Percentiles rank a stretch among this genome's conserved stretches.
Evolutionary conservation across 2,329 filamentous ascomycete genomes (phyloP).

Genomic region (Chaetomium strumarium): DNA sequence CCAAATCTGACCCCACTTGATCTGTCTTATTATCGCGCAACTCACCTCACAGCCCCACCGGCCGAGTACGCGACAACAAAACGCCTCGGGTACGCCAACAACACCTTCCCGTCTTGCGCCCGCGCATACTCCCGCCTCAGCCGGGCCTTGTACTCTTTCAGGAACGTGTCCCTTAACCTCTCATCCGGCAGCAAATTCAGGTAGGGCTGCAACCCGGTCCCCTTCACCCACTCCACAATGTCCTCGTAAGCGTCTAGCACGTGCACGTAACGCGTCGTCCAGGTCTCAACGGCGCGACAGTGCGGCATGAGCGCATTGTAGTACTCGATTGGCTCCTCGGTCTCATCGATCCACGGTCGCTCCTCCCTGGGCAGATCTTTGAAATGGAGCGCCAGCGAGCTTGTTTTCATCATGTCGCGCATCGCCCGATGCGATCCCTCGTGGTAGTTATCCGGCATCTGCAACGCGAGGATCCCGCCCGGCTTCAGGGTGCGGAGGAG

Average conservation of each 20-base stretch:
- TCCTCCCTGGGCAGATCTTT: constrained; percentile 19
- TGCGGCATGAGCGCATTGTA: constrained; percentile 44
- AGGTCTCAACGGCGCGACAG: constrained; percentile 42
- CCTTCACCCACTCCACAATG: constrained; percentile 56
- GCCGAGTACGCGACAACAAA: constrained; percentile 43
- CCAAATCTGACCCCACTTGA: too few relatives aligned
- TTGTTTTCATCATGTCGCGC: constrained; percentile 36
- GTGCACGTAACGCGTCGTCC: constrained; percentile 44
- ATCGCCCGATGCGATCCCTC: constrained; percentile 47
- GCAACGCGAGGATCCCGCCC: constrained; percentile 28
- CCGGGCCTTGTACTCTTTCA: constrained; percentile 40
- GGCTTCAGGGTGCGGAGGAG: constrained; percentile 36
- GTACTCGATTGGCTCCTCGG: constrained; percentile 41
- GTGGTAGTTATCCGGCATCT: constrained; percentile 38
- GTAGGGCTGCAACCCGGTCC: constrained; percentile 51
- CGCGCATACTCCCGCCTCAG: constrained; percentile 40
- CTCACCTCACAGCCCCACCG: background rate
- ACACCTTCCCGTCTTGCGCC: constrained; percentile 46
- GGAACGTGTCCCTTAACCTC: constrained; percentile 37
- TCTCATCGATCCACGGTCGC: constrained; percentile 38
- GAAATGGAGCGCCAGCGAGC: constrained; percentile 22
- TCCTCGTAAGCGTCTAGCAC: constrained; percentile 22
- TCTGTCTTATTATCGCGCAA: too few relatives aligned
- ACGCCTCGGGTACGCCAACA: constrained; percentile 50
- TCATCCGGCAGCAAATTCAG: constrained; percentile 39